phyloP scores from a whole-genome alignment of 73 alveolate species.

The Effrenium voratum region DNA sequence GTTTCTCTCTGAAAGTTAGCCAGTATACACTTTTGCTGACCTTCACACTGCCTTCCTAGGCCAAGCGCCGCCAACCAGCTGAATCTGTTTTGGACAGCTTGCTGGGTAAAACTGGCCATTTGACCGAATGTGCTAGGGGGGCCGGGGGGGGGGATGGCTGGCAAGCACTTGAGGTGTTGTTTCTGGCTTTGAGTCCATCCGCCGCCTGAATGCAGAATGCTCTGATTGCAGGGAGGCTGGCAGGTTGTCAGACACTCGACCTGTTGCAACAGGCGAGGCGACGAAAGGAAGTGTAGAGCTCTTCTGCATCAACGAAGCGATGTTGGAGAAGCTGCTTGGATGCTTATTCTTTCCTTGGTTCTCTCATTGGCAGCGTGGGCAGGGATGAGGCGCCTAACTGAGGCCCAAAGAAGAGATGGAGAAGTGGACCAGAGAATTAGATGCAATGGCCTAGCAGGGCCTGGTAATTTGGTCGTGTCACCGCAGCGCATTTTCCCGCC shows the following conservation, averaged over 20 bases:
- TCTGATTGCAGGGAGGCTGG: too few species aligned
- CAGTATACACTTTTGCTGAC: neutral
- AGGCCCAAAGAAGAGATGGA: constrained; percentile 84
- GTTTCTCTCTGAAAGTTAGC: neutral
- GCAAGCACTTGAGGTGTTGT: constrained; percentile 12
- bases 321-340: constrained; percentile 35
- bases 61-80: constrained; percentile 44
- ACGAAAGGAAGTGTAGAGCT: constrained; percentile 65
- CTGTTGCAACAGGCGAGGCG: neutral
- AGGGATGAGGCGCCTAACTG: neutral
- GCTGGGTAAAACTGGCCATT: constrained; percentile 58
- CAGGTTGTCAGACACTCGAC: neutral
- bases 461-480: too few species aligned
- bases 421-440: constrained; percentile 86
- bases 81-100: constrained; percentile 45
- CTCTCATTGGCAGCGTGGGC: neutral
- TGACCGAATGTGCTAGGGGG: neutral
- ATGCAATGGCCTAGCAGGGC: constrained; percentile 54
- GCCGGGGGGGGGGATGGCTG: neutral
- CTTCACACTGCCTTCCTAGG: neutral
- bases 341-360: neutral
- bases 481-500: too few species aligned
- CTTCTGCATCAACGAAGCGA: constrained; percentile 38
- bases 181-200: constrained; percentile 83
- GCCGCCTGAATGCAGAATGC: constrained; percentile 5